Percentiles rank a stretch among this genome's conserved stretches.
These are phyloP conservation scores for Fusarium sororula DNA, from an alignment of 2,329 filamentous ascomycete genomes.

Conservation along the genomic window DNA sequence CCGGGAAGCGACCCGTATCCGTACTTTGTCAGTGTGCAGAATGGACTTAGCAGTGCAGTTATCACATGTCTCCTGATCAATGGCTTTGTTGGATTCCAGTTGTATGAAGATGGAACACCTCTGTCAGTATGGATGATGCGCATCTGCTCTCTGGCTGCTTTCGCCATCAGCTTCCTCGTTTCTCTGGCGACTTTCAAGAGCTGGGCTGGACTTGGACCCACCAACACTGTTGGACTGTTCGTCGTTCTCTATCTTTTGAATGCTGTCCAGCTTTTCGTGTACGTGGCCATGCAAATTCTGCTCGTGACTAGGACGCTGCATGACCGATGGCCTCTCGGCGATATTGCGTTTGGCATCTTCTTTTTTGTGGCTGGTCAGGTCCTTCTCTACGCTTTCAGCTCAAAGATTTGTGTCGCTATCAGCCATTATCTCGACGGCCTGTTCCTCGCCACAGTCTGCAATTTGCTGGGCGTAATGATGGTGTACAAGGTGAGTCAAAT, in stretches of 20 bases:
- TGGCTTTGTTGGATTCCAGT: constrained; percentile 96
- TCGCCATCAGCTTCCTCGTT: constrained; percentile 85
- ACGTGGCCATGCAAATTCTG: constrained; percentile 86
- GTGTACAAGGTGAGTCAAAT: constrained; percentile 82
- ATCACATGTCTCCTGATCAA: constrained; percentile 94
- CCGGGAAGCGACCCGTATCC: constrained; percentile 82
- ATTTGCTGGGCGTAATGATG: constrained; percentile 98
- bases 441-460: constrained; percentile 94
- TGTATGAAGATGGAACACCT: constrained; percentile 96
- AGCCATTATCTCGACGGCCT: constrained; percentile 94
- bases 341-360: constrained; percentile 89
- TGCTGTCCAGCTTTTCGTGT: constrained; percentile 85
- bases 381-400: constrained; percentile 88
- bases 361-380: constrained; percentile 95
- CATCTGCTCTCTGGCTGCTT: constrained; percentile 80
- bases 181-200: constrained; percentile 92
- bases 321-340: constrained; percentile 93
- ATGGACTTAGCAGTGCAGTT: constrained; percentile 83
- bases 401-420: constrained; percentile 81
- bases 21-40: constrained; percentile 91
- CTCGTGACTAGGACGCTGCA: constrained; percentile 90
- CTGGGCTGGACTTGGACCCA: constrained; percentile 86
- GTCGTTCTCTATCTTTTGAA: constrained; percentile 92
- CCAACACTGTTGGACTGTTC: constrained; percentile 88
- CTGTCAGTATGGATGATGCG: constrained; percentile 94